phyloP scores from a whole-genome alignment of 345 rosid species.

The Populus deltoides region DNA sequence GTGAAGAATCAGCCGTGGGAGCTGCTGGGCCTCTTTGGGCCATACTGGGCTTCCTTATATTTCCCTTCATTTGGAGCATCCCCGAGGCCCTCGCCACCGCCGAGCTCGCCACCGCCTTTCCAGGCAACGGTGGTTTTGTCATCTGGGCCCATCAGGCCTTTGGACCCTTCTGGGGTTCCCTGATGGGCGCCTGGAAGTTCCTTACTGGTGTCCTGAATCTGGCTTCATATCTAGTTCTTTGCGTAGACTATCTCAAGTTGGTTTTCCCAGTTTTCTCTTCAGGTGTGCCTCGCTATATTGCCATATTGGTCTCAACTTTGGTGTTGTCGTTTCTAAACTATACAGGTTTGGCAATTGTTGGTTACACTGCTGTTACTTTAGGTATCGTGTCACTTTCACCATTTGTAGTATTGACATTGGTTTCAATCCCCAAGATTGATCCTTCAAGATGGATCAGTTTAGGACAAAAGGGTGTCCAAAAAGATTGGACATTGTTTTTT shows the following conservation, averaged over 20 bases:
- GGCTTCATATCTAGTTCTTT: constrained; percentile 24
- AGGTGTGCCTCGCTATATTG: constrained; percentile 13
- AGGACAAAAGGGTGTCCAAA: constrained; percentile 18
- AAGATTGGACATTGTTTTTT: constrained; percentile 22
- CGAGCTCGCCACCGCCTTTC: constrained; percentile 30
- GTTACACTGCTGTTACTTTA: constrained; percentile 17
- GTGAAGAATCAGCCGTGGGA: constrained; percentile 19
- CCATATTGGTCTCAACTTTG: constrained; percentile 7
- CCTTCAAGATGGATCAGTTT: constrained; percentile 25
- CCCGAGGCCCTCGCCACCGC: constrained; percentile 31
- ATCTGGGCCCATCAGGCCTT: constrained; percentile 29
- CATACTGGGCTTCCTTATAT: constrained; percentile 21
- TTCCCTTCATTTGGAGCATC: constrained; percentile 29
- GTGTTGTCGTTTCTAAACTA: constrained; percentile 21
- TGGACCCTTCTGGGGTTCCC: constrained; percentile 30
- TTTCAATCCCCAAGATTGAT: constrained; percentile 26
- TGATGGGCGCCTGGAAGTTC: constrained; percentile 34
- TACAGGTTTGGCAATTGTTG: constrained; percentile 23
- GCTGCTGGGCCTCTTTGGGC: constrained; percentile 32
- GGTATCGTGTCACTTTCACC: constrained; percentile 24
- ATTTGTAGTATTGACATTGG: constrained; percentile 6
- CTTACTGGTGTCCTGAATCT: constrained; percentile 26
- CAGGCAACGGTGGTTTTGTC: constrained; percentile 30
- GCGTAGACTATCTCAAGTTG: constrained; percentile 22
- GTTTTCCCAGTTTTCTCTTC: constrained; percentile 15